Conservation (phyloP, 2,329 filamentous ascomycete species). For the Colletotrichum siamense region DNA sequence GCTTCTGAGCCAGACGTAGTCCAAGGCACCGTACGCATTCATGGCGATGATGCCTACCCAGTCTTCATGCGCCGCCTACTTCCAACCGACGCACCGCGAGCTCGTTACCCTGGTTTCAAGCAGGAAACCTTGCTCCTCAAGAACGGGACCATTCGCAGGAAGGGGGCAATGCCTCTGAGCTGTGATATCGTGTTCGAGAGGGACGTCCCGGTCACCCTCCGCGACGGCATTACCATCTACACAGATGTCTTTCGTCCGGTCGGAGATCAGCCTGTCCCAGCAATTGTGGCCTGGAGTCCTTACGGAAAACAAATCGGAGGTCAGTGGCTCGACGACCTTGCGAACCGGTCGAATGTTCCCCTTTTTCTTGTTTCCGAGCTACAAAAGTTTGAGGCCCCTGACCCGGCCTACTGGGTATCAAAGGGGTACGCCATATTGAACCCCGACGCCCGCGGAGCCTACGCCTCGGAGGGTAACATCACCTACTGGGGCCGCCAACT, state of each 20-base stretch:
- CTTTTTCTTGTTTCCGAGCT: not conserved
- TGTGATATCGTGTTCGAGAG: not conserved
- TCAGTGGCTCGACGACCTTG: not conserved
- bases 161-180: not conserved
- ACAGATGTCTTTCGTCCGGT: not conserved
- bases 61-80: not conserved
- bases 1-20: not conserved
- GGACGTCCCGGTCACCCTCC: not conserved
- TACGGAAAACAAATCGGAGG: not conserved
- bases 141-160: not conserved
- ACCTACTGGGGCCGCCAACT: not conserved
- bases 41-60: not conserved
- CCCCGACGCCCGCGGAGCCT: not conserved
- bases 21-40: not conserved
- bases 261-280: not conserved
- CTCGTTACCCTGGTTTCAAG: not conserved
- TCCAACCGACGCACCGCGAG: not conserved
- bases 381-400: not conserved
- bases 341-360: not conserved
- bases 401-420: not conserved
- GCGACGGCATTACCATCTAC: not conserved
- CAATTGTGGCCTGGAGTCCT: not conserved
- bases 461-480: not conserved
- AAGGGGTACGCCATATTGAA: not conserved
- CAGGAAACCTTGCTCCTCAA: not conserved